Conservation (phyloP, 2,329 filamentous ascomycete species). For the Fusarium illudens region DNA sequence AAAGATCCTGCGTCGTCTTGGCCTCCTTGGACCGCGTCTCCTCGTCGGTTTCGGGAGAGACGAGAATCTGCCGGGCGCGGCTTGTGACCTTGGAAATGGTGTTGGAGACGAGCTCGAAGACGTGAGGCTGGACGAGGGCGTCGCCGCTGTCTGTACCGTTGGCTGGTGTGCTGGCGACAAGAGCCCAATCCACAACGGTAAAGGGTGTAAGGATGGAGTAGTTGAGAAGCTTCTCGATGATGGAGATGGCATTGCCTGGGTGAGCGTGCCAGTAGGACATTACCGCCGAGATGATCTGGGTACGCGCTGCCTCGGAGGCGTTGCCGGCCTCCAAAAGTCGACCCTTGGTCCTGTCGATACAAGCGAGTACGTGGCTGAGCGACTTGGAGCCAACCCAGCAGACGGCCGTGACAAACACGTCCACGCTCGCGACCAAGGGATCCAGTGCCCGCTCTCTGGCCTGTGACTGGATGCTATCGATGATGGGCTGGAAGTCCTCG, state of each 20-base stretch:
- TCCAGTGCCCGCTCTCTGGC: conserved; percentile 77
- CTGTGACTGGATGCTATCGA: conserved; percentile 82
- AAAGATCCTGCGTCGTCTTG: conserved; percentile 79
- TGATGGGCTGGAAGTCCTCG: conserved; percentile 83
- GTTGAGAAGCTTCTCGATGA: conserved; percentile 96
- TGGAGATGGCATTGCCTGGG: conserved; percentile 88
- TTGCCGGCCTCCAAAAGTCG: conserved; percentile 82
- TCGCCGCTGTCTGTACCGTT: conserved; percentile 63
- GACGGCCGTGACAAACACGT: conserved; percentile 92
- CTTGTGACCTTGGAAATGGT: conserved; percentile 91
- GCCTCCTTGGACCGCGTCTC: conserved; percentile 75
- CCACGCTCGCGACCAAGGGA: conserved; percentile 84
- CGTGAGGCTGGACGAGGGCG: conserved; percentile 75
- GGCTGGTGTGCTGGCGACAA: conserved; percentile 67
- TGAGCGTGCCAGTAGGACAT: conserved; percentile 94
- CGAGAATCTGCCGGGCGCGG: conserved; percentile 82
- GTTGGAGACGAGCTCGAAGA: conserved; percentile 89
- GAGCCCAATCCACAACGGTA: conserved; percentile 88
- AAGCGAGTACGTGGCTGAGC: conserved; percentile 92
- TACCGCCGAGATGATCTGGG: conserved; percentile 89
- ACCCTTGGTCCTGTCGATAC: conserved; percentile 93
- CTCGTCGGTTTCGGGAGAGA: conserved; percentile 67
- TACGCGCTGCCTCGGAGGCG: conserved; percentile 76
- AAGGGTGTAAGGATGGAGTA: conserved; percentile 91
- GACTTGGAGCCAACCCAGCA: conserved; percentile 96